Conservation (phyloP, 2,329 filamentous ascomycete genomes). For the Penicillium sp. region DNA sequence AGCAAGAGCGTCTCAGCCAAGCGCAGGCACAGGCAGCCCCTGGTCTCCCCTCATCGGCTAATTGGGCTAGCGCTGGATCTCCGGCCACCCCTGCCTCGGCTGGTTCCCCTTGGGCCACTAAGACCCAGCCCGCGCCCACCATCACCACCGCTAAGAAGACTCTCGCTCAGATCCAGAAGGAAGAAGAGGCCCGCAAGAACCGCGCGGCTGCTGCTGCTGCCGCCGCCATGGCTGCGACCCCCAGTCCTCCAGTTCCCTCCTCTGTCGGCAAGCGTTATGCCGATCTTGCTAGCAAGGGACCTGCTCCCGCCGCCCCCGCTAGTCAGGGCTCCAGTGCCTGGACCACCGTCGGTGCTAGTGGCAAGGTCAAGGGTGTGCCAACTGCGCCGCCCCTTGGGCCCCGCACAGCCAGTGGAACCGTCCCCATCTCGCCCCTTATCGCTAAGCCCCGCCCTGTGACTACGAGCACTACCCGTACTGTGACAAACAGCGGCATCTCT, state of each 20-base stretch:
- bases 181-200: constrained; percentile 87
- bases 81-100: constrained; percentile 61
- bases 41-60: constrained; percentile 81
- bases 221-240: constrained; percentile 43
- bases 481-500: constrained; percentile 46
- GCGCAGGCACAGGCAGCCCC: constrained; percentile 63
- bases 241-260: constrained; percentile 45
- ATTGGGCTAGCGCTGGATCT: constrained; percentile 75
- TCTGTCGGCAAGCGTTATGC: constrained; percentile 81
- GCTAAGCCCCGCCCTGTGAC: constrained; percentile 57
- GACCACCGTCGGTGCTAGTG: constrained; percentile 92
- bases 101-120: constrained; percentile 54
- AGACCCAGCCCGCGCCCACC: constrained; percentile 38
- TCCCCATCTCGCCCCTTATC: constrained; percentile 42
- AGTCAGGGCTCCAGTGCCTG: constrained; percentile 62
- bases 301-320: constrained; percentile 45
- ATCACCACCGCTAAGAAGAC: constrained; percentile 70
- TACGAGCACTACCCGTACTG: constrained; percentile 50
- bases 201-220: constrained; percentile 57
- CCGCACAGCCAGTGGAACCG: constrained; percentile 49
- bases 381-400: constrained; percentile 46
- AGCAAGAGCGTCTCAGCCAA: constrained; percentile 71
- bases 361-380: constrained; percentile 76
- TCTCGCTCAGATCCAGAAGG: constrained; percentile 90
- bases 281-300: constrained; percentile 80